Evolutionary conservation across 2,329 filamentous ascomycete species (phyloP), one percentile per base, ranked within the genome.

Genomic region (Ophioceras dolichostomum): DNA sequence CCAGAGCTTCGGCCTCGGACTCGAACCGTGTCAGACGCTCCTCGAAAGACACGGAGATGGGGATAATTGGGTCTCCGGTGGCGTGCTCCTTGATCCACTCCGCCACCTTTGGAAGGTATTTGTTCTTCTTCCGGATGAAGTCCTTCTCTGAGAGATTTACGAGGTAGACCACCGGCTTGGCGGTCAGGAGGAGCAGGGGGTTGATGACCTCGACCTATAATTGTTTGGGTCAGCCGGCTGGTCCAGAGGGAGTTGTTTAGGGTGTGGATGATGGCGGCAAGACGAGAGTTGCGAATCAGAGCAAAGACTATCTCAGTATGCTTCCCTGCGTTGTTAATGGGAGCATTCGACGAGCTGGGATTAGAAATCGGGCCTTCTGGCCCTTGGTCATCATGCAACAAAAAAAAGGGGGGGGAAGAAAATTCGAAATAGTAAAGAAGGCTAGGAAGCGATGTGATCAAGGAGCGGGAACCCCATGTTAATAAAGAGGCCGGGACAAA

Each of bases 281-380:
- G n/a, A n/a, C n/a, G n/a, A n/a, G n/a, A n/a, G 28, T 26, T 38
- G 37, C 38, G 24, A 48, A 63, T 85, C 83, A 86, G 83, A 77
- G 59, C 65, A 64, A 70, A 75, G 66, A 70, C 83, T 71, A 81
- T 95, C 87, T 93, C 89, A 95, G 64, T 58, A 77, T 75, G 71
- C n/a, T 70, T 71, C 82, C 85, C 82, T 70, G 72, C 73, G 77
- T 84, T 76, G 64, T 66, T 65, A 62, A 65, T 73, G 78, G 83
- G 82, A 76, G 21, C 73, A 76, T 80, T 96, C 89, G 81, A 94
- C 83, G 91, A 98, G 91, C 91, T 98, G 91, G 91, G 91, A 85
- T 94, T 88, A 84, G 69, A 83, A 70, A 73, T 87, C 83, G 83
- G 88, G 86, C 84, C 73, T 64, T 68, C 69, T 73, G 79, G 85